phyloP scores from a whole-genome alignment of 2,329 filamentous ascomycete genomes.

The Trichophyton mentagrophytes region DNA sequence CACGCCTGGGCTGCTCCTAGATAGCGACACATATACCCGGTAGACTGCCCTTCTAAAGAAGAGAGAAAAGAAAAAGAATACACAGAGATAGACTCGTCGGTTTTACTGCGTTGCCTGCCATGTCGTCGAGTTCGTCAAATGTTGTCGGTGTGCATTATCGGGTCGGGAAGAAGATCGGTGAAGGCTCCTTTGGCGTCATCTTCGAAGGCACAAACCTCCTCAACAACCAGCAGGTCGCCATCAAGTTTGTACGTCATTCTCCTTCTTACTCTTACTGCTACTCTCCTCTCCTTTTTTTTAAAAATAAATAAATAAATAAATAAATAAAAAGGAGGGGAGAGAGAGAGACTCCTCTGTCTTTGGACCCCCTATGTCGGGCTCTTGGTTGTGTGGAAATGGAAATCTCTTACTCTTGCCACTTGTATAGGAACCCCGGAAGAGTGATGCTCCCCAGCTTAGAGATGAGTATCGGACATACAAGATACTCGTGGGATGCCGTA shows the following conservation, averaged over 20 bases:
- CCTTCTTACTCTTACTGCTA: not conserved
- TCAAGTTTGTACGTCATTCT: constrained; percentile 74
- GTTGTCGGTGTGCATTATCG: constrained; percentile 98
- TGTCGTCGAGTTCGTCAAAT: constrained; percentile 86
- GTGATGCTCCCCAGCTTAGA: constrained; percentile 90
- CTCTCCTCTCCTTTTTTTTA: too few relatives aligned
- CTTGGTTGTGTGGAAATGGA: not conserved
- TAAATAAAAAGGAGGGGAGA: too few relatives aligned
- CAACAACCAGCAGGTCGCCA: constrained; percentile 98
- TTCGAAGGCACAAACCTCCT: constrained; percentile 97
- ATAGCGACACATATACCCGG: too few relatives aligned
- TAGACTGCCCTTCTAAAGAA: too few relatives aligned
- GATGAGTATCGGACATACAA: constrained; percentile 99
- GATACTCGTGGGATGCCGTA: constrained; percentile 96
- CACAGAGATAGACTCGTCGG: too few relatives aligned
- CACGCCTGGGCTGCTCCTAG: too few relatives aligned
- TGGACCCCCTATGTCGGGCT: constrained; percentile 5
- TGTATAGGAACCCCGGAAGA: constrained; percentile 87
- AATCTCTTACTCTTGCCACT: not conserved
- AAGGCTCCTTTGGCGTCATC: constrained; percentile 96
- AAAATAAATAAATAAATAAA: too few relatives aligned
- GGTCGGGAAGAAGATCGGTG: constrained; percentile 98
- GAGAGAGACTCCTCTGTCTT: not conserved
- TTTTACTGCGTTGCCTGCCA: constrained; percentile 27
- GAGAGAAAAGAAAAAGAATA: too few relatives aligned